Evolutionary conservation across 495 filamentous ascomycete species (phyloP), one percentile per base, ranked within the genome.

Genomic region (Penicillium alfredii): DNA sequence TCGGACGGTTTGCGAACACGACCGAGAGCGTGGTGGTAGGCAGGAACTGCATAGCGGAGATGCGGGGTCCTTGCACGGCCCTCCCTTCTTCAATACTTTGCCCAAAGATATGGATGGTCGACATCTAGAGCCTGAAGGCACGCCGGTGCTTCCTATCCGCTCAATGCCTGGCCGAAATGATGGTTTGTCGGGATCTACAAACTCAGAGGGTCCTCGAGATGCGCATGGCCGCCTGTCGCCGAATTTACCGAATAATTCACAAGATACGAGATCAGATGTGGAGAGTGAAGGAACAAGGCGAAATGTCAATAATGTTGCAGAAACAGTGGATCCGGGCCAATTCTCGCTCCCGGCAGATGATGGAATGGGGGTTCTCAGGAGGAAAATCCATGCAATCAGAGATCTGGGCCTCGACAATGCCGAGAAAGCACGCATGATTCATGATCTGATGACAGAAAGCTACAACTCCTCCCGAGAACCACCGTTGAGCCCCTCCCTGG

Each of bases 381-480:
- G 68, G 42, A 81, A 79, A 57, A 90, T 99, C 41, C 73, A 85
- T 24, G 73, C 73, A 20, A 89, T 99, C 38, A 78, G 86, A 40
- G 60, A 68, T 22, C 61, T 73, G 10, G 68, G 77, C 6, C 64
- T 83, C 15, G 59, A 77, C n/a, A 78, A 75, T 38, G 60, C 71
- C 11, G 80, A 88, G 40, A 95, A 90, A 66, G 92, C 93, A 16
- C 77, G 68, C 39, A 61, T 83, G 68, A 82, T 99, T 61, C 92
- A 97, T 60, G 63, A 71, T 22, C 51, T 95, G 33, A 82, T 97
- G 74, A 84, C 76, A 29, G 84, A 89, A 54, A 78, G 78, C 40
- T 93, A 94, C 51, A 77, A 75, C 47, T 53, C 68, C 25, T 67
- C 56, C 15, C 64, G 55, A 37, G 57, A 24, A 45, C 58, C 39